Percentiles rank a stretch among this genome's conserved stretches.
These are phyloP conservation scores for Agaricales sp. DNA, from an alignment of 1,284 basidiomycete genomes.

Conservation along the genomic window DNA sequence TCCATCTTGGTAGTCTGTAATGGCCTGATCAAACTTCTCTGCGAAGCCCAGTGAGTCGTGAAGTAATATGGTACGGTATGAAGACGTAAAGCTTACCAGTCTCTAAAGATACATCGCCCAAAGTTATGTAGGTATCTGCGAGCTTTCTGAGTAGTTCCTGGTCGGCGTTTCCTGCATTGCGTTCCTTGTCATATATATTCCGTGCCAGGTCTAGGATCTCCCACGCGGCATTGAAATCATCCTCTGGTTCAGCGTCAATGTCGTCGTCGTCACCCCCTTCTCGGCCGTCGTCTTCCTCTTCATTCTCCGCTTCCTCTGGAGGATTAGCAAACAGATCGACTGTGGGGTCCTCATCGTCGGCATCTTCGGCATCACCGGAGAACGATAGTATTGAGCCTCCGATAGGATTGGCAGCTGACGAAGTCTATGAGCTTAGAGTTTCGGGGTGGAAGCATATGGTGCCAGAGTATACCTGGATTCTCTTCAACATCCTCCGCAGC, in stretches of 20 bases:
- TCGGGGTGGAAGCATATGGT: neutral
- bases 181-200: constrained; percentile 67
- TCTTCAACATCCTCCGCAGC: constrained; percentile 43
- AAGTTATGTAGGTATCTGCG: constrained; percentile 74
- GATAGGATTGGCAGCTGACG: constrained; percentile 18
- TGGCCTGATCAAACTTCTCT: constrained; percentile 93
- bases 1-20: constrained; percentile 70
- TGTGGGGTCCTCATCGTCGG: constrained; percentile 29
- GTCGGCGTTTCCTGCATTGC: constrained; percentile 36
- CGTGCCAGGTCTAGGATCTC: constrained; percentile 85
- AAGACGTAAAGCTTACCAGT: constrained; percentile 49
- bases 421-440: constrained; percentile 2
- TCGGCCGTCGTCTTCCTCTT: constrained; percentile 32
- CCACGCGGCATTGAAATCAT: constrained; percentile 93
- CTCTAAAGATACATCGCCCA: constrained; percentile 85
- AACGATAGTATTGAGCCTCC: constrained; percentile 60
- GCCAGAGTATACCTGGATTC: constrained; percentile 9
- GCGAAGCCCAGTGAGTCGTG: constrained; percentile 8
- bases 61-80: no score
- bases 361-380: constrained; percentile 62
- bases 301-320: constrained; percentile 29
- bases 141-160: constrained; percentile 63
- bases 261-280: constrained; percentile 43
- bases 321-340: constrained; percentile 57
- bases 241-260: constrained; percentile 70